Evolutionary conservation across 1,284 basidiomycete species (phyloP).

Genomic region (Trametes versicolor): DNA sequence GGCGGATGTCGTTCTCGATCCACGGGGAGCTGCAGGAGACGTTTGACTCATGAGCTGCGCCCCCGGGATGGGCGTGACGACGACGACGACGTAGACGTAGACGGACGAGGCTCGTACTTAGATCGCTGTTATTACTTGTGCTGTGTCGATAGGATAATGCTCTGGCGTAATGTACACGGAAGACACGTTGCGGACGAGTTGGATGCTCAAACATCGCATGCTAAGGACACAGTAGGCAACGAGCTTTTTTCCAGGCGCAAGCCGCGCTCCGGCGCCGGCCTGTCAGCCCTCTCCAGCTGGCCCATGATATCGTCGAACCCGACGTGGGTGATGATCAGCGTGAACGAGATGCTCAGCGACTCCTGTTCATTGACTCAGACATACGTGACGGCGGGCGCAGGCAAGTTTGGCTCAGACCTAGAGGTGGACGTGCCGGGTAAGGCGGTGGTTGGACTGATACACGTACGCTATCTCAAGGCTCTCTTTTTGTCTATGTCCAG

Average conservation of each 20-base stretch:
- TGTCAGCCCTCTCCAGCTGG: neutral
- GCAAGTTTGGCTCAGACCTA: neutral
- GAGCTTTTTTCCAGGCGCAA: too few species aligned
- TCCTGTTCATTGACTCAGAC: neutral
- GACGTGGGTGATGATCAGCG: too few species aligned
- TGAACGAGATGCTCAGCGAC: neutral
- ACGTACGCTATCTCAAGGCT: too few species aligned
- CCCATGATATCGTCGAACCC: neutral
- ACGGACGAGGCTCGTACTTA: neutral
- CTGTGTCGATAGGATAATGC: conserved; percentile 1
- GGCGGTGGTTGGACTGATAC: too few species aligned
- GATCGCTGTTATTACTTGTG: neutral
- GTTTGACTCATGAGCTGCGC: conserved; percentile 22
- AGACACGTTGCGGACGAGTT: too few species aligned
- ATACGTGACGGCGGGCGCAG: neutral
- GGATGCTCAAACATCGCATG: too few species aligned
- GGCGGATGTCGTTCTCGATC: conserved; percentile 87
- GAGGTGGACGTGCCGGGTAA: too few species aligned
- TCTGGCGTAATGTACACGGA: neutral
- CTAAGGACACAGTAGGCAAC: too few species aligned
- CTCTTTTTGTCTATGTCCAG: too few species aligned
- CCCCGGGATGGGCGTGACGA: neutral
- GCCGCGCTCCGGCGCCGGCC: too few species aligned
- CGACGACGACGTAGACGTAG: neutral
- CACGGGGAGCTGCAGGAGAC: conserved; percentile 69